Conservation (phyloP, 2,329 filamentous ascomycete species). For the Calonectria leucothoes region DNA sequence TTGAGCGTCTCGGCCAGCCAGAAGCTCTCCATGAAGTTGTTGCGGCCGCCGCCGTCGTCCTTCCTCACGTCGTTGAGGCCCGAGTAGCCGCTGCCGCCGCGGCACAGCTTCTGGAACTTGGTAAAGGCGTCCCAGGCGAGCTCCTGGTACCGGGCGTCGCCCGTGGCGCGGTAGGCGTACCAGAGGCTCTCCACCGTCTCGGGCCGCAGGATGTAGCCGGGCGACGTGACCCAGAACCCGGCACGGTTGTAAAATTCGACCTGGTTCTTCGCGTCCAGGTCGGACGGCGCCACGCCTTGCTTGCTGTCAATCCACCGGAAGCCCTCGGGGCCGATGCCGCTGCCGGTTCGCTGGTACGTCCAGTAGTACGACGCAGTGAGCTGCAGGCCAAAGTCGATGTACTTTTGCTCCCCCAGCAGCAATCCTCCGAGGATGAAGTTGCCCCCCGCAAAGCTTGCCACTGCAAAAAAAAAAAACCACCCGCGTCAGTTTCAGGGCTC, state of each 20-base stretch:
- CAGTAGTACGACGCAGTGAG: slow-evolving; percentile 80
- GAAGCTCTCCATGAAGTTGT: slow-evolving; percentile 86
- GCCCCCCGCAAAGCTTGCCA: slow-evolving; percentile 82
- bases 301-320: slow-evolving; percentile 70
- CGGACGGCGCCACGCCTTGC: slow-evolving; percentile 45
- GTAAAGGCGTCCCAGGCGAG: slow-evolving; percentile 86
- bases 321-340: slow-evolving; percentile 80
- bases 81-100: slow-evolving; percentile 74
- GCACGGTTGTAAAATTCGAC: slow-evolving; percentile 70
- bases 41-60: slow-evolving; percentile 60
- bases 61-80: slow-evolving; percentile 75
- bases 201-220: slow-evolving; percentile 76
- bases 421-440: slow-evolving; percentile 87
- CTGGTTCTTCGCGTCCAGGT: slow-evolving; percentile 55
- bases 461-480: too few species aligned
- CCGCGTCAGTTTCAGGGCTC: slow-evolving; percentile 47
- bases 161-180: slow-evolving; percentile 86
- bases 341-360: slow-evolving; percentile 76
- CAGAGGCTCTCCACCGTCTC: slow-evolving; percentile 89
- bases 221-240: slow-evolving; percentile 77
- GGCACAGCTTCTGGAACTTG: slow-evolving; percentile 72
- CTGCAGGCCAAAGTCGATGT: slow-evolving; percentile 78
- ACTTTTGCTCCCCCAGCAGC: slow-evolving; percentile 72
- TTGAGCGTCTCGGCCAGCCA: slow-evolving; percentile 90
- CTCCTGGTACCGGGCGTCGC: slow-evolving; percentile 80